phyloP scores from a whole-genome alignment of 108 stramenopile species.

The Parietichytrium sp. region DNA sequence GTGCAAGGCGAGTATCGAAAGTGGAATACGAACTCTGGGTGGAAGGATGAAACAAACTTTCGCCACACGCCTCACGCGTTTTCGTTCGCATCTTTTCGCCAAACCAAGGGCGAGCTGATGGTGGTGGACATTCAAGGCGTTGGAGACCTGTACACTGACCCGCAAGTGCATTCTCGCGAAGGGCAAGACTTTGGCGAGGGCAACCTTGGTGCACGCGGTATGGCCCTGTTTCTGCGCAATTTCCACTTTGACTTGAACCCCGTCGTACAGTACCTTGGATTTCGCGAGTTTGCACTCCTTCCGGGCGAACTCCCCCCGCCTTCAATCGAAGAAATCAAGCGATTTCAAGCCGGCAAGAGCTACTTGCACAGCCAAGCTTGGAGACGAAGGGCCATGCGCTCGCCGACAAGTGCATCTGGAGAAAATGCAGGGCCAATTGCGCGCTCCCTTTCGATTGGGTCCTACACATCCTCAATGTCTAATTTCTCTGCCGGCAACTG shows the following conservation, averaged over 20 bases:
- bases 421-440: too few species aligned
- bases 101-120: conserved; percentile 64
- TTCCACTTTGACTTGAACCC: not conserved
- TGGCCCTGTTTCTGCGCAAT: conserved; percentile 32
- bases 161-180: conserved; percentile 57
- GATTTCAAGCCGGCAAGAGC: not conserved
- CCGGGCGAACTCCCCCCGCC: not conserved
- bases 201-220: conserved; percentile 41
- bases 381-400: too few species aligned
- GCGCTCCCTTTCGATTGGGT: too few species aligned
- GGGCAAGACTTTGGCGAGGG: not conserved
- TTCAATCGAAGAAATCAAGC: not conserved
- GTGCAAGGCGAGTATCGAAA: conserved; percentile 2
- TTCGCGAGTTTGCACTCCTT: not conserved
- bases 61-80: conserved; percentile 72
- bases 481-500: too few species aligned
- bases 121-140: conserved; percentile 78
- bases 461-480: too few species aligned
- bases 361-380: conserved; percentile 21
- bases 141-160: conserved; percentile 82
- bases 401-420: too few species aligned
- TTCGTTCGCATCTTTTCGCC: conserved; percentile 68
- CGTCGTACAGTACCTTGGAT: conserved; percentile 26
- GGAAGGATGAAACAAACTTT: not conserved
- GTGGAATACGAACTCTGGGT: conserved; percentile 32